A percentile compares a stretch with the other conserved stretches of the same genome.
phyloP scores from a whole-genome alignment of 2,329 filamentous ascomycete species.

The Escovopsis weberi region DNA sequence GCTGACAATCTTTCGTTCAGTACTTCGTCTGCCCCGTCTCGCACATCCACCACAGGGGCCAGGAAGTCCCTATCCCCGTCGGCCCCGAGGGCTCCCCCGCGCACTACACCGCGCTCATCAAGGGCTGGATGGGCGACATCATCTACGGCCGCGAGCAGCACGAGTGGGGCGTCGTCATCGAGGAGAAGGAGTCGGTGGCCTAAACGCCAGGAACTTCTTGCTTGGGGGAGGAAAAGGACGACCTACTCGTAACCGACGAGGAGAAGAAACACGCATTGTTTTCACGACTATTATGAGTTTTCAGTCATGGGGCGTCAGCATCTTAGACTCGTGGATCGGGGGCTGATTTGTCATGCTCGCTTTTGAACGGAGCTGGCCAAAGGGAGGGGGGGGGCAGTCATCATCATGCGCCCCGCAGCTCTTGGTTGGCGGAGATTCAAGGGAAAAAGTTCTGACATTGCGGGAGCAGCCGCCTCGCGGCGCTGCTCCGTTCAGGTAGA shows the following conservation, averaged over 20 bases:
- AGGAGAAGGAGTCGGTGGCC: conserved; percentile 34
- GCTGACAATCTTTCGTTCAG: conserved; percentile 19
- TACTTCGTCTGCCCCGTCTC: conserved; percentile 59
- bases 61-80: conserved; percentile 49
- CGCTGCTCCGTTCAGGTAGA: no score
- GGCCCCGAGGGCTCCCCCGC: conserved; percentile 34
- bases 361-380: no score
- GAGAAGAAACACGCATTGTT: neutral
- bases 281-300: neutral
- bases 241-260: no score
- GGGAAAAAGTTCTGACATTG: no score
- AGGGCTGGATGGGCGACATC: conserved; percentile 54
- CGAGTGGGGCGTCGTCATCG: conserved; percentile 54
- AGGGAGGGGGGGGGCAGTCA: no score
- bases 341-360: neutral
- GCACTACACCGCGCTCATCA: conserved; percentile 45
- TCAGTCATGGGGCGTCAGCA: conserved; percentile 2
- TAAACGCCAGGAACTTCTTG: conserved; percentile 1
- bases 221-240: neutral
- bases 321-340: no score
- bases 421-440: no score
- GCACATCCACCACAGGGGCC: conserved; percentile 51
- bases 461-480: no score
- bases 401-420: no score
- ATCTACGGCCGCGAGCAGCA: conserved; percentile 60